Evolutionary conservation across 75 land plant species (phyloP).

Genomic region (Selaginella moellendorffii): DNA sequence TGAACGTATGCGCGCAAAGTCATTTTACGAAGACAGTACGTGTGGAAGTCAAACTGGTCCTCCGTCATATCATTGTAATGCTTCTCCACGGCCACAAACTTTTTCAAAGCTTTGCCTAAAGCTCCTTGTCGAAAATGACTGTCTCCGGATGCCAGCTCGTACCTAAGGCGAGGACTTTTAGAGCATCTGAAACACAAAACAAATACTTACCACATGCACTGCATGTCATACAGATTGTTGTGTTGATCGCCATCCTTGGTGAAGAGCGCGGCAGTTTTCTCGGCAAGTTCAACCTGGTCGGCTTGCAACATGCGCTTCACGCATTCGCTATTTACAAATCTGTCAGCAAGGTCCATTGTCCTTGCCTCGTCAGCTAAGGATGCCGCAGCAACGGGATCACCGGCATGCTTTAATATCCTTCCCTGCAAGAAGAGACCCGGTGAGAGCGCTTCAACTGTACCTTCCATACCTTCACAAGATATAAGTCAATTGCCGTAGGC

Average conservation of each 20-base stretch:
- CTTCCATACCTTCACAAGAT: conserved; percentile 62
- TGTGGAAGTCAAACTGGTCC: conserved; percentile 98
- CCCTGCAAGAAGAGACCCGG: conserved; percentile 31
- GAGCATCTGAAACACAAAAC: not conserved
- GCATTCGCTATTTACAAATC: conserved; percentile 92
- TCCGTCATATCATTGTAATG: conserved; percentile 95
- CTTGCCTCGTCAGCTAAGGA: conserved; percentile 92
- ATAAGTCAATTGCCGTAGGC: conserved; percentile 92
- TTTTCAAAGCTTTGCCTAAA: conserved; percentile 84
- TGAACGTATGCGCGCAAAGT: conserved; percentile 79
- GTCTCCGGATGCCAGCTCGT: conserved; percentile 86
- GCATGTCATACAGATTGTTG: conserved; percentile 98
- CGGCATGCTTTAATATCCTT: conserved; percentile 86
- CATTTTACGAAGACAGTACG: conserved; percentile 96
- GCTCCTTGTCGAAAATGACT: conserved; percentile 84
- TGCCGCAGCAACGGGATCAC: conserved; percentile 78
- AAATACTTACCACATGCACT: conserved; percentile 90
- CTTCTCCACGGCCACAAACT: conserved; percentile 91
- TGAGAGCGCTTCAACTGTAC: not conserved
- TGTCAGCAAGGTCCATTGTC: conserved; percentile 97
- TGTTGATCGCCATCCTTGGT: conserved; percentile 99
- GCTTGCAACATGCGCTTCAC: conserved; percentile 99
- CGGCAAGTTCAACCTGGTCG: conserved; percentile 83
- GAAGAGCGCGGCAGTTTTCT: conserved; percentile 90
- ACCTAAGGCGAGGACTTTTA: not conserved